A percentile compares a stretch with the other conserved stretches of the same genome.
Evolutionary conservation across 805 yeast genomes (phyloP).

Genomic region (Kodamaea kaohsiungensis): DNA sequence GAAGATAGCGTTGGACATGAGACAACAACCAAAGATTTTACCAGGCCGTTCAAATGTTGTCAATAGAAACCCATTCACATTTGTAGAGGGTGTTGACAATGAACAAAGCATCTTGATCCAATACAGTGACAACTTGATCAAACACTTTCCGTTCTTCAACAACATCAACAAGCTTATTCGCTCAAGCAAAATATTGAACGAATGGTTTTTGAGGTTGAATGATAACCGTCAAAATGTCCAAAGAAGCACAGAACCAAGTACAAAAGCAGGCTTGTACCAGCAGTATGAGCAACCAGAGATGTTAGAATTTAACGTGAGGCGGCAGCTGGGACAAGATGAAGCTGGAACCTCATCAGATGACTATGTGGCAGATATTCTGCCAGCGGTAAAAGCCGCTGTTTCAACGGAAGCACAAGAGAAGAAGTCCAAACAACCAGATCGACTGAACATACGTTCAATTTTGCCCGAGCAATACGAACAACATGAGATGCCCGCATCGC

Average conservation of each 20-base stretch:
- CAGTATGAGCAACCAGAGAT: not conserved
- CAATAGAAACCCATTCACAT: not conserved
- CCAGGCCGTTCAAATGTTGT: not conserved
- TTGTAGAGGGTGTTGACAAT: constrained; percentile 8
- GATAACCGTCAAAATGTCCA: constrained; percentile 9
- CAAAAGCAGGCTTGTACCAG: not conserved
- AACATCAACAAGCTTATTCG: constrained; percentile 29
- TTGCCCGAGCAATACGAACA: not conserved
- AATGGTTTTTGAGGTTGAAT: constrained; percentile 24
- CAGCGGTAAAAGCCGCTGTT: not conserved
- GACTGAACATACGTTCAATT: not conserved
- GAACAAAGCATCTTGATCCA: constrained; percentile 15
- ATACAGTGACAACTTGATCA: constrained; percentile 23
- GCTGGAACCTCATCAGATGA: not conserved
- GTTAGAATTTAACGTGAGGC: not conserved
- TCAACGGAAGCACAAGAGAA: not conserved
- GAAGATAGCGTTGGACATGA: constrained; percentile 18
- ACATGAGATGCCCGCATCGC: not conserved
- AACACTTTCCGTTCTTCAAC: constrained; percentile 28
- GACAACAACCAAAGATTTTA: constrained; percentile 11
- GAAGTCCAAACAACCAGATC: not conserved
- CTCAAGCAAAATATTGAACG: constrained; percentile 21
- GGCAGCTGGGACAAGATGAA: not conserved
- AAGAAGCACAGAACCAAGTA: not conserved
- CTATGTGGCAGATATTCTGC: not conserved